Base-by-base conservation (phyloP, 139 green algal species). In the Chlamydomonas sphaeroides region DNA sequence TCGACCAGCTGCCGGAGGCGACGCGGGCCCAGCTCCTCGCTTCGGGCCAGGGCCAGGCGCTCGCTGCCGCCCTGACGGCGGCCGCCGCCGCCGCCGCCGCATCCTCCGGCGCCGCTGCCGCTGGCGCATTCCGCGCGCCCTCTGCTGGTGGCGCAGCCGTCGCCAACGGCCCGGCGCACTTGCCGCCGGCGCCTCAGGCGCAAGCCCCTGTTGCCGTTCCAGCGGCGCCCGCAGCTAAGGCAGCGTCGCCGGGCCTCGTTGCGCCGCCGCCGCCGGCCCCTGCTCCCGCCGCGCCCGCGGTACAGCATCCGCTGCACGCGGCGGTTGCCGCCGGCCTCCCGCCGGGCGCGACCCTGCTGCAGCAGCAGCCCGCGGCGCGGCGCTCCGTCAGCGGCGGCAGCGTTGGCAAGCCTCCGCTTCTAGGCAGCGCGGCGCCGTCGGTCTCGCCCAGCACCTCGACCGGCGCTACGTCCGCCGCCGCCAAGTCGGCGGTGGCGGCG, bases 1-100 rank as follows among this genome's bases (percentile, higher is more conserved):
- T 85, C n/a, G 79, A 85, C 11, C 79, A 85, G 68, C 18, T 85
- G 0, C 79, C 79, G 1, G 79, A 85, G 59, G 57, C 38, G 17
- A 3, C 65, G 30, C 79, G 79, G 0, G 63, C 39, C 8, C 79
- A 85, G 39, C 68, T 85, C 20, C 5, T n/a, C n/a, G 35, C 49
- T 36, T 65, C 48, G 6, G 65, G 65, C 66, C 41, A 73, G 66
- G 28, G 23, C 11, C 25, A 35, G 32, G 78, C 65, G 7, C 57
- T 77, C 2, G 38, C 73, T 42, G 45, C 65, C 4, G 63, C 73
- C 3, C 23, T 62, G 25, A 25, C 56, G 49, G 10, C 6, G 23
- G n/a, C 23, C 25, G 10, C 56, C 56, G 56, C 56, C 20, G 25
- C n/a, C 25, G n/a, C 56, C 3, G 56, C 18, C 25, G 10, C 23